Evolutionary conservation across 805 yeast species (phyloP).

Genomic region (Lipomyces starkeyi): DNA sequence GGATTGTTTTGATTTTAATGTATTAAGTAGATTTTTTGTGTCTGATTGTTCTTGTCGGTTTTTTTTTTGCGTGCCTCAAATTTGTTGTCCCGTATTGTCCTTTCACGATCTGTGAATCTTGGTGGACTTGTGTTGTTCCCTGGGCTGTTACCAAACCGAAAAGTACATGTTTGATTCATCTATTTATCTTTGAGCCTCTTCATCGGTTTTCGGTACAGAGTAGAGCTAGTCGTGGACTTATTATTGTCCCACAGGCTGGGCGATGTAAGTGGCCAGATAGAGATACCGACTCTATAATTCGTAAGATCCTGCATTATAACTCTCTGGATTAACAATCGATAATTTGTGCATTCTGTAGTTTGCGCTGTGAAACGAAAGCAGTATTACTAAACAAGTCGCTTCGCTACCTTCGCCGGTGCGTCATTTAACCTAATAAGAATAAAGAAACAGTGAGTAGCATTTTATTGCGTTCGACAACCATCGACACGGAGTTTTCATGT

Average conservation of each 20-base stretch:
- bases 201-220: neutral
- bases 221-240: too few relatives aligned
- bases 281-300: too few relatives aligned
- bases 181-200: neutral
- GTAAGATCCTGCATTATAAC: too few relatives aligned
- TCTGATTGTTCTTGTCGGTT: neutral
- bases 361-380: too few relatives aligned
- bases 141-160: neutral
- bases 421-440: too few relatives aligned
- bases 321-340: too few relatives aligned
- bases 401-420: too few relatives aligned
- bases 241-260: too few relatives aligned
- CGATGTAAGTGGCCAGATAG: too few relatives aligned
- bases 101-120: neutral
- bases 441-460: too few relatives aligned
- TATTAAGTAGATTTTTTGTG: neutral
- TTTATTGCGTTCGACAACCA: neutral
- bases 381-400: too few relatives aligned
- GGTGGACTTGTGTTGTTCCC: neutral
- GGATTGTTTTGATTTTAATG: neutral
- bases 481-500: neutral
- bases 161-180: neutral
- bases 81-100: neutral
- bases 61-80: neutral
- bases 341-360: too few relatives aligned